Percentiles rank a stretch among this genome's conserved stretches.
Evolutionary conservation across 441 rosid genomes (phyloP).

Genomic region (Biscutella auriculata): DNA sequence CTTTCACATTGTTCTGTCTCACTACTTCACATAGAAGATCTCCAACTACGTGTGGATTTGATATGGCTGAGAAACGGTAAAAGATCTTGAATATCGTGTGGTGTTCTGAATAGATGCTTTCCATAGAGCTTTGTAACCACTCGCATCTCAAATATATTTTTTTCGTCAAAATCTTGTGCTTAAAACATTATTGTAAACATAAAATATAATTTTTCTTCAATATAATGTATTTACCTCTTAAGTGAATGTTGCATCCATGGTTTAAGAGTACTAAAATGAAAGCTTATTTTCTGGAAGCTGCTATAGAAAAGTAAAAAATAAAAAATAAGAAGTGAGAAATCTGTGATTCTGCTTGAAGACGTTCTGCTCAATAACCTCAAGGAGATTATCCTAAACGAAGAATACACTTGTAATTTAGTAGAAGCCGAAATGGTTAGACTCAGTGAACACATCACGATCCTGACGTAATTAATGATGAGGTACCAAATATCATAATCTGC

Average conservation of each 20-base stretch:
- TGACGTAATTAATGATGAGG: constrained; percentile 83
- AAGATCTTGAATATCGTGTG: constrained; percentile 46
- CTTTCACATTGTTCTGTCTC: constrained; percentile 36
- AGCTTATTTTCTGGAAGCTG: constrained; percentile 75
- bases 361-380: constrained; percentile 88
- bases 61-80: constrained; percentile 43
- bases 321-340: constrained; percentile 88
- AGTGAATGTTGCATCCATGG: constrained; percentile 24
- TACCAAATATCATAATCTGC: neutral
- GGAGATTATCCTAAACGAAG: constrained; percentile 81
- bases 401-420: constrained; percentile 67
- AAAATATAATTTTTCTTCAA: neutral
- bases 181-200: neutral
- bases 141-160: constrained; percentile 29
- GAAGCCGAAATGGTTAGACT: constrained; percentile 97
- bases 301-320: too few relatives aligned
- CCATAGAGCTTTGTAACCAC: constrained; percentile 69
- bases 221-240: constrained; percentile 18
- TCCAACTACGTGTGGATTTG: constrained; percentile 50
- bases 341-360: constrained; percentile 82
- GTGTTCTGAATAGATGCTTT: constrained; percentile 56
- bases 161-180: neutral
- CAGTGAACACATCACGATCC: constrained; percentile 73
- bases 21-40: constrained; percentile 79
- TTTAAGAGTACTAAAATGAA: constrained; percentile 25